Evolutionary conservation across 306 rosid species (phyloP).

Genomic region (Glycine latifolia): DNA sequence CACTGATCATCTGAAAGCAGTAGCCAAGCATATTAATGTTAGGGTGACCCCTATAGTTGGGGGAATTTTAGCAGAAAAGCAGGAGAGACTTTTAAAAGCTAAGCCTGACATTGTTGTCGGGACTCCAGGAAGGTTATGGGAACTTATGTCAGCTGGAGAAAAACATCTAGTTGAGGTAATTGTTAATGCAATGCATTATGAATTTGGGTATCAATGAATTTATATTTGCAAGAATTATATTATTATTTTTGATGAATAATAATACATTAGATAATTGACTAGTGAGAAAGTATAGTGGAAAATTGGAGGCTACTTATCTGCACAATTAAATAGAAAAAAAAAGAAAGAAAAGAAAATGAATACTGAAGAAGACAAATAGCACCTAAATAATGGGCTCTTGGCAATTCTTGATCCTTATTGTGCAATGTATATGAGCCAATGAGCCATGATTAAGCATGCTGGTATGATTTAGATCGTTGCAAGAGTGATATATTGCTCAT

Average conservation of each 20-base stretch:
- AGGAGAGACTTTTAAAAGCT: constrained; percentile 79
- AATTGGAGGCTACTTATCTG: constrained; percentile 4
- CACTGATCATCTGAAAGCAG: constrained; percentile 82
- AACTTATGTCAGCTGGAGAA: constrained; percentile 90
- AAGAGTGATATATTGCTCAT: constrained; percentile 25
- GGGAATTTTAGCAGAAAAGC: constrained; percentile 91
- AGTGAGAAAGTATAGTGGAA: constrained; percentile 16
- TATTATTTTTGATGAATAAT: constrained; percentile 23
- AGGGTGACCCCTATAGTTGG: constrained; percentile 92
- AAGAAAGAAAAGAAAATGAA: background rate
- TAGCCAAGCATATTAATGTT: constrained; percentile 64
- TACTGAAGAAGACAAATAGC: constrained; percentile 3
- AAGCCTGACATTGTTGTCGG: constrained; percentile 95
- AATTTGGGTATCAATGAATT: constrained; percentile 32
- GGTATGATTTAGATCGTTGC: background rate
- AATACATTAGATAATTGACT: constrained; percentile 3
- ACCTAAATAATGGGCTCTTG: constrained; percentile 8
- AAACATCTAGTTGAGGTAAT: constrained; percentile 86
- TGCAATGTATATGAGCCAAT: constrained; percentile 16
- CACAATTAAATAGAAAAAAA: background rate
- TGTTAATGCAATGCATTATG: constrained; percentile 12
- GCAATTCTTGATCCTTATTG: constrained; percentile 27
- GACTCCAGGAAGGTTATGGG: constrained; percentile 99
- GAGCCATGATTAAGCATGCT: constrained; percentile 18
- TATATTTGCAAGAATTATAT: constrained; percentile 26